Conservation (phyloP, 306 rosid genomes). For the Phaseolus lunatus region DNA sequence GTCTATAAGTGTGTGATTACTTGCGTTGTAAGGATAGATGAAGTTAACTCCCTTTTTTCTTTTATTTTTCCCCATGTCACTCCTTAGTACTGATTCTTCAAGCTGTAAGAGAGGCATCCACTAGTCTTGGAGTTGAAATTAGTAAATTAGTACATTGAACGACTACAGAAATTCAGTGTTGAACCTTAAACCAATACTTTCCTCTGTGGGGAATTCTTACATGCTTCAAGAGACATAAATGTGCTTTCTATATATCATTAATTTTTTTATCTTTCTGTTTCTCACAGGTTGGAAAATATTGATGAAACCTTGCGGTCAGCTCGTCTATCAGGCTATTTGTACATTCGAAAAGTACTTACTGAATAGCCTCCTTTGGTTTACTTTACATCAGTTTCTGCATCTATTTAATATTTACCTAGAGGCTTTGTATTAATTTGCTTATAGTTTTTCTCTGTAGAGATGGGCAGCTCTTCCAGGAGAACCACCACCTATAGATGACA, state of each 20-base stretch:
- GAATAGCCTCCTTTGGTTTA: slow-evolving; percentile 24
- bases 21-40: neutral
- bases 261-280: slow-evolving; percentile 33
- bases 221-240: slow-evolving; percentile 5
- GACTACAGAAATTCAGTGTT: neutral
- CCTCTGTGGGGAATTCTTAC: slow-evolving; percentile 15
- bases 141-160: slow-evolving; percentile 20
- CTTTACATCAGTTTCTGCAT: slow-evolving; percentile 26
- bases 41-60: slow-evolving; percentile 3
- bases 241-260: slow-evolving; percentile 26
- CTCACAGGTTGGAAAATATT: slow-evolving; percentile 79
- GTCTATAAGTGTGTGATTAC: slow-evolving; percentile 10
- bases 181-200: neutral
- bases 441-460: slow-evolving; percentile 54
- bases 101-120: slow-evolving; percentile 1
- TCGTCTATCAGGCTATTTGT: slow-evolving; percentile 78
- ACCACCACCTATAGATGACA: slow-evolving; percentile 82
- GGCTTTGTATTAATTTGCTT: slow-evolving; percentile 37
- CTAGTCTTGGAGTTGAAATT: slow-evolving; percentile 34
- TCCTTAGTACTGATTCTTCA: slow-evolving; percentile 15
- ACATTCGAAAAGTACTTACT: slow-evolving; percentile 77
- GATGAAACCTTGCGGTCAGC: slow-evolving; percentile 86
- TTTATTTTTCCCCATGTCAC: neutral
- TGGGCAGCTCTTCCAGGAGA: slow-evolving; percentile 90
- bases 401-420: neutral